phyloP scores from a whole-genome alignment of 768 basidiomycete species.

The Pisolithus microcarpus region DNA sequence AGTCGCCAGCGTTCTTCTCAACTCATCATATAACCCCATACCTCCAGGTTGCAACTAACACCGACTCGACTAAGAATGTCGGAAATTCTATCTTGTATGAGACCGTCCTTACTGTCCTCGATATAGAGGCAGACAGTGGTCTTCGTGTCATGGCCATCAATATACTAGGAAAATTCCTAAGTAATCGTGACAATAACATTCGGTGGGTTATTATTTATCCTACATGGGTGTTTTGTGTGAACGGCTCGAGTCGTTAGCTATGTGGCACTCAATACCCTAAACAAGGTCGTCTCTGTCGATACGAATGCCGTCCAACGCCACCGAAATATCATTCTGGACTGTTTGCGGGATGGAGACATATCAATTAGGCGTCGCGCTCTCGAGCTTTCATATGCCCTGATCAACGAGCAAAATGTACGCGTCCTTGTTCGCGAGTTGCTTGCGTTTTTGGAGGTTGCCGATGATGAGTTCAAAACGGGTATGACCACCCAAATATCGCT shows the following conservation, averaged over 20 bases:
- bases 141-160: slow-evolving; percentile 99
- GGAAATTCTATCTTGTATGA: slow-evolving; percentile 98
- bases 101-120: slow-evolving; percentile 90
- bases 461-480: slow-evolving; percentile 96
- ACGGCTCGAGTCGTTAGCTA: slow-evolving; percentile 50
- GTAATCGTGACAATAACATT: slow-evolving; percentile 98
- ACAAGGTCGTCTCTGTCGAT: slow-evolving; percentile 97
- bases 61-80: slow-evolving; percentile 95
- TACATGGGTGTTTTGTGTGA: neutral
- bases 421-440: slow-evolving; percentile 87
- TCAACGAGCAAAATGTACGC: slow-evolving; percentile 91
- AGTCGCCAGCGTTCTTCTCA: slow-evolving; percentile 4
- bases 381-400: slow-evolving; percentile 93
- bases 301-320: slow-evolving; percentile 98
- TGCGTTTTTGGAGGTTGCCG: slow-evolving; percentile 95
- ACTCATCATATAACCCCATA: slow-evolving; percentile 2
- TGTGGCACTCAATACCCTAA: slow-evolving; percentile 94
- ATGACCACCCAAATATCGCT: slow-evolving; percentile 97
- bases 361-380: slow-evolving; percentile 95
- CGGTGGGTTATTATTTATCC: slow-evolving; percentile 46
- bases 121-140: slow-evolving; percentile 95
- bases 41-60: slow-evolving; percentile 92
- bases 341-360: slow-evolving; percentile 97
- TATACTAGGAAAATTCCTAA: slow-evolving; percentile 95
- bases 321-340: slow-evolving; percentile 97